These are phyloP conservation scores for Bimuria novae-zelandiae DNA, from an alignment of 2,329 filamentous ascomycete genomes.

Conservation along the genomic window DNA sequence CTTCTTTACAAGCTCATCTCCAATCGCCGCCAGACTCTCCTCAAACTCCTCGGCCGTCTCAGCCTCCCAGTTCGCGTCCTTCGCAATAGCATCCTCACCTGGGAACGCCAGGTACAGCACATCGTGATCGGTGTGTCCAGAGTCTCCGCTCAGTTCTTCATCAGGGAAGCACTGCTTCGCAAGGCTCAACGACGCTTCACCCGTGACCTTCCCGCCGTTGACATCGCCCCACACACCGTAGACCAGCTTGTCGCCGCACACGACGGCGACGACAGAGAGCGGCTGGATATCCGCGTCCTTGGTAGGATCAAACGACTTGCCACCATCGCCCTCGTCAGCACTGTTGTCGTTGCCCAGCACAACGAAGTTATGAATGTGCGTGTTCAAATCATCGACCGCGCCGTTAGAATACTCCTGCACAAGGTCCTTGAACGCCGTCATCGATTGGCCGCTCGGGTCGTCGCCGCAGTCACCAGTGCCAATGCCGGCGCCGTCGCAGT, in stretches of 20 bases:
- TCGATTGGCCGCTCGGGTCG: conserved; percentile 47
- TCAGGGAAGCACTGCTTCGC: conserved; percentile 60
- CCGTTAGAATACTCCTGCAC: conserved; percentile 17
- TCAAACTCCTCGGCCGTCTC: conserved; percentile 56
- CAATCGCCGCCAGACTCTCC: conserved; percentile 56
- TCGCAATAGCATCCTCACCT: conserved; percentile 61
- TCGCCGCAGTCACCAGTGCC: conserved; percentile 47
- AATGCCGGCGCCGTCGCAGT: conserved; percentile 59
- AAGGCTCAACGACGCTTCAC: conserved; percentile 63
- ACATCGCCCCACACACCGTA: conserved; percentile 67
- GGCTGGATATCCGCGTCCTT: conserved; percentile 52
- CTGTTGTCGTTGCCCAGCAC: conserved; percentile 57
- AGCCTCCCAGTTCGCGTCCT: conserved; percentile 62
- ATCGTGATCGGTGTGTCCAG: conserved; percentile 61
- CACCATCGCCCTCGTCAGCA: conserved; percentile 18
- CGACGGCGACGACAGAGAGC: conserved; percentile 60
- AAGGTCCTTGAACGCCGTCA: conserved; percentile 52
- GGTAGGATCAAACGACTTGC: conserved; percentile 21
- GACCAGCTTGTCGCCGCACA: conserved; percentile 57
- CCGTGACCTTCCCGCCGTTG: conserved; percentile 61
- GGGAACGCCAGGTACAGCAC: conserved; percentile 67
- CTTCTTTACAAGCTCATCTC: conserved; percentile 56
- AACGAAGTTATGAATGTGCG: conserved; percentile 59
- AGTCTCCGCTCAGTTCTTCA: conserved; percentile 57
- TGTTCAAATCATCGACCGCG: conserved; percentile 53